Conservation (phyloP, 352 stramenopile genomes). For the Hyphochytrium catenoides region DNA sequence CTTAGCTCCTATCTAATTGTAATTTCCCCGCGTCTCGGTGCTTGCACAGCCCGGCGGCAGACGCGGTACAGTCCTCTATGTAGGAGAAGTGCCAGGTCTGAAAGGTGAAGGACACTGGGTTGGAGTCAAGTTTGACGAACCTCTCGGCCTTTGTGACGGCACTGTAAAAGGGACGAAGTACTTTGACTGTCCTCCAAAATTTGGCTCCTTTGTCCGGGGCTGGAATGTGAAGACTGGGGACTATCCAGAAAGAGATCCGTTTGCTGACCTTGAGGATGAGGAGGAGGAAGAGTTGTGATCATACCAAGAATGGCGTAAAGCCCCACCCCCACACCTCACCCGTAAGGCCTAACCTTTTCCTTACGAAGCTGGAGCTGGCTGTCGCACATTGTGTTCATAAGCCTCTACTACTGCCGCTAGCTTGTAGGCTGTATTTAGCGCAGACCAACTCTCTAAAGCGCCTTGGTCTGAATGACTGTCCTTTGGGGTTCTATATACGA, state of each 20-base stretch:
- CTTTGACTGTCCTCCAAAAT: slow-evolving; percentile 73
- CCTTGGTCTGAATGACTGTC: no score
- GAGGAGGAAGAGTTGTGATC: slow-evolving; percentile 19
- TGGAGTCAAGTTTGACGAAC: slow-evolving; percentile 90
- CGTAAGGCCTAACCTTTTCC: no score
- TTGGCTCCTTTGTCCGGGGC: slow-evolving; percentile 79
- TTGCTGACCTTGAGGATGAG: slow-evolving; percentile 32
- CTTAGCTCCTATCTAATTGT: no score
- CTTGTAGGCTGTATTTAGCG: no score
- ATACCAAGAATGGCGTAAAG: not conserved
- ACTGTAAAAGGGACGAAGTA: slow-evolving; percentile 68
- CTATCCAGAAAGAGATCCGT: slow-evolving; percentile 62
- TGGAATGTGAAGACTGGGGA: slow-evolving; percentile 79
- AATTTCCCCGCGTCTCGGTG: no score
- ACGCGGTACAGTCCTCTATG: slow-evolving; percentile 66
- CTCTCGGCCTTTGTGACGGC: slow-evolving; percentile 74
- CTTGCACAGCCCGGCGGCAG: slow-evolving; percentile 80
- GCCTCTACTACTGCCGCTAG: no score
- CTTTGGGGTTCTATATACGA: no score
- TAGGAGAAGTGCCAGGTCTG: slow-evolving; percentile 76
- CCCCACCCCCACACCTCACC: no score
- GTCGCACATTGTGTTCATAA: no score
- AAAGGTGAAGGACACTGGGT: slow-evolving; percentile 64
- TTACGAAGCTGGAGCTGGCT: no score
- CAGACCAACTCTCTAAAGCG: no score